Percentiles rank a stretch among this genome's conserved stretches.
Evolutionary conservation across 495 filamentous ascomycete species (phyloP).

Genomic region (Cryomyces minteri): DNA sequence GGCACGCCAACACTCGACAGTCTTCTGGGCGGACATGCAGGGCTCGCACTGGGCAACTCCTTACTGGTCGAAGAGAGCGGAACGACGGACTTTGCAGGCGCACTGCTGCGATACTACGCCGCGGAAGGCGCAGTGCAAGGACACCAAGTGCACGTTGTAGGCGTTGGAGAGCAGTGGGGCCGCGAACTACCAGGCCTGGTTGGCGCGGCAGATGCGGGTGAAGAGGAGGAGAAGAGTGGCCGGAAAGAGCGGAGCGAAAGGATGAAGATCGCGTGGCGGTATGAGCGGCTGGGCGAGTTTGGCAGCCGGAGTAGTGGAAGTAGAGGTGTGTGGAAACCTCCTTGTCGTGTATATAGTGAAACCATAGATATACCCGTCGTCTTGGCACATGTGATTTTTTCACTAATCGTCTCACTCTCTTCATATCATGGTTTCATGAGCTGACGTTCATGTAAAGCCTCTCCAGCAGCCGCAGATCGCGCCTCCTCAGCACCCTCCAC

Average conservation of each 20-base stretch:
- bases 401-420: neutral
- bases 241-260: conserved; percentile 33
- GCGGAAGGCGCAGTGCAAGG: conserved; percentile 88
- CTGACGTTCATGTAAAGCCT: too few species aligned
- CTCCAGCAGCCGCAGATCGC: neutral
- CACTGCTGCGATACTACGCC: conserved; percentile 73
- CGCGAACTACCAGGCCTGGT: conserved; percentile 63
- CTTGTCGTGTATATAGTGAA: conserved; percentile 3
- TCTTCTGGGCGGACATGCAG: conserved; percentile 75
- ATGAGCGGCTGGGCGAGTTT: conserved; percentile 65
- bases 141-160: conserved; percentile 72
- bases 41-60: conserved; percentile 63
- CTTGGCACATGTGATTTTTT: too few species aligned
- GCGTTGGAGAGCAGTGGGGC: conserved; percentile 60
- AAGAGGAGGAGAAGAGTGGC: conserved; percentile 19
- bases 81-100: conserved; percentile 82
- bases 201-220: conserved; percentile 24
- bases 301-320: conserved; percentile 30
- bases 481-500: neutral
- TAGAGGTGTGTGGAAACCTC: conserved; percentile 26
- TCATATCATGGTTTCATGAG: neutral
- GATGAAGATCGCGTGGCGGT: conserved; percentile 99
- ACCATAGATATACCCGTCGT: too few species aligned
- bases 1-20: conserved; percentile 71
- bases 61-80: conserved; percentile 81